Base-by-base conservation (phyloP, 371 early-diverging fungal genomes). In the Mortierella sp. region DNA sequence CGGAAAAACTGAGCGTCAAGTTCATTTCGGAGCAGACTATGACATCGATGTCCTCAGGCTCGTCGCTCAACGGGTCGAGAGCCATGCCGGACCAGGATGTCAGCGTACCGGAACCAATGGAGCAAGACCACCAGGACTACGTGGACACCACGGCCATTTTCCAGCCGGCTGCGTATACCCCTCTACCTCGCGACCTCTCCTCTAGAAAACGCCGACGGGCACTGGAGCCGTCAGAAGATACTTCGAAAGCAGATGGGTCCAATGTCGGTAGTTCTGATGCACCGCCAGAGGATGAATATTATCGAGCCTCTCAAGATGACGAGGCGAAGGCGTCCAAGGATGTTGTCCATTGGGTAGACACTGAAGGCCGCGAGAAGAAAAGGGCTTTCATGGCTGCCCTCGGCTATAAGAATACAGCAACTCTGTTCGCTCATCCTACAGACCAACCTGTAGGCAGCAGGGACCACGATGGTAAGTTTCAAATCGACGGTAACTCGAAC, bases 301-400 rank as follows among this genome's bases (percentile, higher is more conserved):
- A n/a, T 48, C 53, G 26, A 76, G 50, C 59, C 61, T 78, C 51
- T 61, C 82, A 46, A 74, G 59, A 73, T 37, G 53, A 74, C 0
- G 31, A 71, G 14, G 74, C 73, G 10, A 69, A 50, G 10, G 75
- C 72, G 40, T 74, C 71, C 43, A 74, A 74, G 48, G 76, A 79
- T 26, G 76, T 70, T 0, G 83, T 83, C 14, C 76, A 76, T 19
- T 83, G 83, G 83, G 77, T 76, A 19, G 83, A 83, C 71, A 74
- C 76, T 2, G 79, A 83, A 24, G 83, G 79, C 4, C 46, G 79
- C 11, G 79, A 79, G 43, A 83, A 71, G 57, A 83, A 83, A 61
- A 34, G 79, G 31, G 76, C 77, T 5, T 51, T 83, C 14, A 34
- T 83, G 74, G 77, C 71, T n/a, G 71, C 73, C 8, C 48, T 83